Base-by-base conservation (phyloP, 2,329 filamentous ascomycete genomes). In the Torrubiellomyces zombiae region DNA sequence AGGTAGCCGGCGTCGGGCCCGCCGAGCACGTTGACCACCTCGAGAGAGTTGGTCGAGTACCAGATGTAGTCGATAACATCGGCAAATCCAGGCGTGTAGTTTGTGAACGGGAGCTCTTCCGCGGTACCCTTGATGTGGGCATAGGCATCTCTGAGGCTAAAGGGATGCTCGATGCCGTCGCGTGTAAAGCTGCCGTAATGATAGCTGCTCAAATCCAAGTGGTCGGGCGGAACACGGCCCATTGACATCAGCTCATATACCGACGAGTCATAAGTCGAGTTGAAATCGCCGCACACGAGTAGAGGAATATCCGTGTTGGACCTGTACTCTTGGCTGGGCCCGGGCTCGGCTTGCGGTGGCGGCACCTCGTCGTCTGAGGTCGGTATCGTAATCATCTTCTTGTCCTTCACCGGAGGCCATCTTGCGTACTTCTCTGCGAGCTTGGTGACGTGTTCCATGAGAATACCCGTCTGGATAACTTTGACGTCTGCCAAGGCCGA, bases 1-100 rank as follows among this genome's bases (percentile, higher is more conserved):
- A 93, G 69, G 47, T 92, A 89, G 15, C 80, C 69, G 34, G 74
- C 68, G 47, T 94, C 85, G 3, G 91, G 80, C 21, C 86, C 78
- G 16, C 85, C 85, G 4, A 94, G 71, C 26, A 94, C 53, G 26
- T 77, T 77, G 11, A 81, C 75, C 14, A 91, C 78, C 44, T 89
- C 79, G 21, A 94, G 60, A 13, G 77, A 73, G 50, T 89, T 93
- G 29, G 82, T 86, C 28, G 83, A 85, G 53, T 92, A 98, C 83
- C 85, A 95, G 42, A 98, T 82, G 51, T 95, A 94, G 48, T 98
- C 89, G 37, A 98, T 78, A 29, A 91, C 80, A 33, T 83, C 85
- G 25, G 71, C 69, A 54, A 94, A 98, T n/a, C 73, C 72, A 1
- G 89, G 85, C 9, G 83, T 91, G 53, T 95, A 98, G 53, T 98